Evolutionary conservation across 1,139 yeast species (phyloP).

Genomic region (Taphrina flavorubra): DNA sequence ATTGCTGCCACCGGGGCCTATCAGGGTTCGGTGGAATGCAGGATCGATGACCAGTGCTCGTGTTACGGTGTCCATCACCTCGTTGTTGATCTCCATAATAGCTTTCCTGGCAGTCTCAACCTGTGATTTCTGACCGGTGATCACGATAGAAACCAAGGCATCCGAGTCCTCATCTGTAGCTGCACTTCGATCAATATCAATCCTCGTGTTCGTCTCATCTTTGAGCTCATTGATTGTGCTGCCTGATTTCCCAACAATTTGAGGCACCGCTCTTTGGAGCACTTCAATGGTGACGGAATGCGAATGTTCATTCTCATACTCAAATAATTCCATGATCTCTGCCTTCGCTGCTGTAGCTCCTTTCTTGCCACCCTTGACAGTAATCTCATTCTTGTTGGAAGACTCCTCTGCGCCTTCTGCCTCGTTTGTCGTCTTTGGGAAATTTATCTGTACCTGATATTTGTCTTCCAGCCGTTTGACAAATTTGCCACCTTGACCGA

Average conservation of each 20-base stretch:
- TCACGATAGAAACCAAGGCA: conserved; percentile 62
- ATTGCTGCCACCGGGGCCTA: conserved; percentile 80
- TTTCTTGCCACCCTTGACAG: conserved; percentile 87
- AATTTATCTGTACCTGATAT: conserved; percentile 79
- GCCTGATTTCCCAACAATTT: conserved; percentile 89
- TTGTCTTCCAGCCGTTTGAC: conserved; percentile 87
- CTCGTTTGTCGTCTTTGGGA: conserved; percentile 58
- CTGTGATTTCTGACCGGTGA: conserved; percentile 82
- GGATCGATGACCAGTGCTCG: conserved; percentile 73
- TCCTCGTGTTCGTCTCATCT: conserved; percentile 78
- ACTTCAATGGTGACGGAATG: conserved; percentile 66
- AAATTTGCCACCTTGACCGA: conserved; percentile 83
- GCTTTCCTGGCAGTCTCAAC: conserved; percentile 73
- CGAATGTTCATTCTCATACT: conserved; percentile 88
- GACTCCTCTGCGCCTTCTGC: conserved; percentile 48
- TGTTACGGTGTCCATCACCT: conserved; percentile 68
- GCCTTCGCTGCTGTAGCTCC: conserved; percentile 85
- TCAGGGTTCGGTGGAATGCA: conserved; percentile 75
- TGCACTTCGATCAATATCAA: conserved; percentile 63
- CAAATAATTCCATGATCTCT: conserved; percentile 81
- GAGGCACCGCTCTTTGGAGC: conserved; percentile 74
- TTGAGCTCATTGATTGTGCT: conserved; percentile 82
- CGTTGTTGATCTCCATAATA: conserved; percentile 68
- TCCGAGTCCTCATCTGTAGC: conserved; percentile 50
- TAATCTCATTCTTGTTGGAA: conserved; percentile 64